A percentile compares a stretch with the other conserved stretches of the same genome.
These are phyloP conservation scores for Panaeolus papilionaceus DNA, from an alignment of 768 basidiomycete species.

Conservation along the genomic window DNA sequence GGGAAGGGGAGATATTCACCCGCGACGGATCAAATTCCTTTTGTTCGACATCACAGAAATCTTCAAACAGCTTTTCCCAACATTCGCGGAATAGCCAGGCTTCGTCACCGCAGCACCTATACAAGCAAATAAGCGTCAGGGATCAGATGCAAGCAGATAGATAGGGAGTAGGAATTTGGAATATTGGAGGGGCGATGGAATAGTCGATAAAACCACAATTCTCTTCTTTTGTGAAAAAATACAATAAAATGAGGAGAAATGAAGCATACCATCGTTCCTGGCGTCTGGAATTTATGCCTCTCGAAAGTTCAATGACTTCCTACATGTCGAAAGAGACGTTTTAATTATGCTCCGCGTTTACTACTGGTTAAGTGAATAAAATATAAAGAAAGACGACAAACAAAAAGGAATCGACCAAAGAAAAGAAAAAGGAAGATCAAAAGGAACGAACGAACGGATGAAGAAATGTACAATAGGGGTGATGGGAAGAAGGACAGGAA, in stretches of 20 bases:
- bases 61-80: constrained; percentile 97
- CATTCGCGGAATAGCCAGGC: constrained; percentile 95
- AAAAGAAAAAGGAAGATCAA: neutral
- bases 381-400: neutral
- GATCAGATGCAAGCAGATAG: no score
- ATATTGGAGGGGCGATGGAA: neutral
- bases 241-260: neutral
- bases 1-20: constrained; percentile 46
- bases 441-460: neutral
- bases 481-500: neutral
- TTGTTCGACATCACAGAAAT: constrained; percentile 98
- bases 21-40: constrained; percentile 99
- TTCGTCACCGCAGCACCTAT: constrained; percentile 93
- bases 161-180: no score
- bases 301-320: constrained; percentile 96
- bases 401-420: neutral
- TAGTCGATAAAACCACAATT: neutral
- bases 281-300: constrained; percentile 85
- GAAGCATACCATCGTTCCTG: constrained; percentile 86
- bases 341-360: neutral
- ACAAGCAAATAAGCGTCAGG: neutral
- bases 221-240: no score
- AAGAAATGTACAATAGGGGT: neutral
- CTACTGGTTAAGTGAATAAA: neutral
- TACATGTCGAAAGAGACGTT: constrained; percentile 34